Base-by-base conservation (phyloP, 1,284 basidiomycete species). In the Puccinia triticina region DNA sequence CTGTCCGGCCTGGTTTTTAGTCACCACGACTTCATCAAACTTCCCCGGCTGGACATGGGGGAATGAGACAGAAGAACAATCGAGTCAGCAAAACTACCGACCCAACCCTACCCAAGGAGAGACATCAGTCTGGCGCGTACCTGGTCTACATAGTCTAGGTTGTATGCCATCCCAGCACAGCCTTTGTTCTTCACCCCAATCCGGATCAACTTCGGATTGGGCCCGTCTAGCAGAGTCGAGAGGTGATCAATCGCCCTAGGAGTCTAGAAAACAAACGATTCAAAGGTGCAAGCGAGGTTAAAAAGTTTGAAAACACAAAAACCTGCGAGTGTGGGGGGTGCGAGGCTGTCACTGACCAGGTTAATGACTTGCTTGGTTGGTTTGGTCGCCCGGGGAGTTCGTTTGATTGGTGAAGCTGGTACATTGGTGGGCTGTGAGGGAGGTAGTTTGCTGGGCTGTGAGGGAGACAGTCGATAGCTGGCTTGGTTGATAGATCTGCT, bases 131-230 rank as follows among this genome's bases (percentile, higher is more conserved):
- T 43, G 40, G 23, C n/a, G 29, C 64, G 26, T 32, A 73, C 78
- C 40, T 92, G 90, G 75, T 95, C 92, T 82, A 98, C 94, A 88
- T 99, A 99, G 86, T 99, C 96, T 78, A 99, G 90, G 87, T 99
- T 94, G 88, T 99, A 99, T 40, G 94, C 93, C 88, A 99, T 91
- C 10, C 97, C 97, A 0, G 97, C 97, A 87, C 97, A 99, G n/a
- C 97, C 97, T 88, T 98, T 98, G 88, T 98, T 97, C 85, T 93
- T 92, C 69, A 99, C 95, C 48, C 95, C 94, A 83, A 99, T 94
- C 11, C 96, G 93, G 83, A 99, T 93, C 82, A 97, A 90, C 86
- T 95, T 94, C 0, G 96, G 95, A n/a, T 91, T 91, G 32, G 94
- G 93, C 23, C 92, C 91, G 57, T 90, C 90, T 83, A 94, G 88